Conservation (phyloP, 2,329 filamentous ascomycete species). For the Fusarium austroafricanum region DNA sequence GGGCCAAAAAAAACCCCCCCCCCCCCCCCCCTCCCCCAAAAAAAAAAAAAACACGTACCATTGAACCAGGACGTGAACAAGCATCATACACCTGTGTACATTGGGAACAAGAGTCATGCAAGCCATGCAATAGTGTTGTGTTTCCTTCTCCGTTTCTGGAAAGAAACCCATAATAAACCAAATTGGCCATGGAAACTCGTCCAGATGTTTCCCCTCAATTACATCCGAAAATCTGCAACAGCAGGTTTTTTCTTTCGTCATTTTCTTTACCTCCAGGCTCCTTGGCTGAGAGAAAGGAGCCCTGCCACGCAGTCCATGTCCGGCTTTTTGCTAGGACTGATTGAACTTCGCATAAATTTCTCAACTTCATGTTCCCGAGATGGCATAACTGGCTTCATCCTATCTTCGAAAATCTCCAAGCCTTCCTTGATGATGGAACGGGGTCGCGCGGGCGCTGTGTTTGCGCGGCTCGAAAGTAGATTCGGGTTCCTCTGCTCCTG, state of each 20-base stretch:
- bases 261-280: constrained; percentile 77
- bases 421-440: constrained; percentile 49
- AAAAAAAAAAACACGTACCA: no score
- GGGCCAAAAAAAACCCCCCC: no score
- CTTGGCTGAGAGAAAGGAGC: constrained; percentile 88
- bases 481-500: constrained; percentile 54
- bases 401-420: constrained; percentile 66
- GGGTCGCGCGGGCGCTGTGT: constrained; percentile 56
- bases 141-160: constrained; percentile 27
- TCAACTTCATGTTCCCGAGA: constrained; percentile 70
- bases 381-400: constrained; percentile 44
- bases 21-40: no score
- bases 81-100: constrained; percentile 33
- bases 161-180: constrained; percentile 29
- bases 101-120: constrained; percentile 29
- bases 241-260: background rate
- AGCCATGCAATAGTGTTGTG: constrained; percentile 26
- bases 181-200: constrained; percentile 23
- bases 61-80: constrained; percentile 32
- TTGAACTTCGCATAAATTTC: constrained; percentile 75
- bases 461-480: constrained; percentile 53
- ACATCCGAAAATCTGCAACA: constrained; percentile 14
- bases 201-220: constrained; percentile 26
- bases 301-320: constrained; percentile 92
- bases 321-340: constrained; percentile 77